Evolutionary conservation across 345 rosid genomes (phyloP), one percentile per base, ranked within the genome.

Genomic region (Geranium brycei): DNA sequence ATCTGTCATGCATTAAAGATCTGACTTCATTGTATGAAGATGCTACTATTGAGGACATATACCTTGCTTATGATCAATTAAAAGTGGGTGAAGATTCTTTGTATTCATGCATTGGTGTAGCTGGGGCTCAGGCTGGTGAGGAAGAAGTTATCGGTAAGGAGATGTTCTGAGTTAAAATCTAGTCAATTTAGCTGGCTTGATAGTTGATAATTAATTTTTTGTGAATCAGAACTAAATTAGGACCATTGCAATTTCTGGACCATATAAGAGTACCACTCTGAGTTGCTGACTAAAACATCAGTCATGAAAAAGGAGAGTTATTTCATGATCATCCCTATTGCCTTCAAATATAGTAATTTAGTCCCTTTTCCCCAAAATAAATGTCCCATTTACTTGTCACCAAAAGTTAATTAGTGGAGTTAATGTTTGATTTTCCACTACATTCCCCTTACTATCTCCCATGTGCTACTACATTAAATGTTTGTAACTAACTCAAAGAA

Each of bases 61-160:
- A 88, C 73, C 57, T 87, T 16, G 99, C 99, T 14, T 91, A 91
- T 61, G 85, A 87, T 62, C 97, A 95, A 64, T 75, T 95, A 70
- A 95, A 75, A 72, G 81, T 95, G 30, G 96, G 84, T 61, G 97
- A 95, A 23, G 80, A 83, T 77, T 88, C 85, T 35, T 64, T 91
- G 70, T 88, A 95, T 73, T 88, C 99, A 15, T 95, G 99, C 77
- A 78, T 88, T 57, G 99, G 99, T 63, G 72, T 95, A 64, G 97
- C 99, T 11, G 97, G 99, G n/a, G 77, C 74, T 65, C 89, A 95
- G 76, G 84, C 96, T 47, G 86, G 93, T 18, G 95, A 85, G 60
- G 88, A 81, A 62, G 88, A 81, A 51, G 72, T 63, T 16, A 53
- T 69, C 4, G 86, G 88, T 87, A 72, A 80, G 70, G 66, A 63